Conservation (phyloP, 768 basidiomycete genomes). For the Chalciporus pseudorubinellus region DNA sequence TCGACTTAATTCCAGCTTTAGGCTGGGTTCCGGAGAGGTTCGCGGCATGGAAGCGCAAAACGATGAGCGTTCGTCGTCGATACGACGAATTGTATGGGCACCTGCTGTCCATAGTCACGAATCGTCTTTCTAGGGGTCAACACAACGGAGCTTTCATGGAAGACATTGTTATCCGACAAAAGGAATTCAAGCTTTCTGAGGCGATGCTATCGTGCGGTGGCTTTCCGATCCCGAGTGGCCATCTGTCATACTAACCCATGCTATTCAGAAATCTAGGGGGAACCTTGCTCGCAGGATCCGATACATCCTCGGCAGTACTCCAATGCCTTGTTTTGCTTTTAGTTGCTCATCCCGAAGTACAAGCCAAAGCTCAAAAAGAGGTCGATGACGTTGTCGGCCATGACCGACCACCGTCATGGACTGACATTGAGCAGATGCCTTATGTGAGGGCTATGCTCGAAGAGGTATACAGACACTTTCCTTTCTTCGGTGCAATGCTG, state of each 20-base stretch:
- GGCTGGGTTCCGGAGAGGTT: conserved; percentile 2
- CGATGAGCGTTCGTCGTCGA: background rate
- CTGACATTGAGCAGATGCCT: conserved; percentile 10
- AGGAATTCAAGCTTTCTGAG: conserved; percentile 2
- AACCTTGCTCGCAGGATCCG: conserved; percentile 15
- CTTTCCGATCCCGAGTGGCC: background rate
- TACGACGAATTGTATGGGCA: conserved; percentile 4
- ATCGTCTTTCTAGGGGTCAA: background rate
- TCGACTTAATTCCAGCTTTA: conserved; percentile 8
- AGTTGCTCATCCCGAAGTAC: conserved; percentile 7
- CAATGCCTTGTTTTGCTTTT: conserved; percentile 23
- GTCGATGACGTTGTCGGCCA: conserved; percentile 1
- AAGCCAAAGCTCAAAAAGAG: conserved; percentile 1
- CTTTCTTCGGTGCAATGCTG: background rate
- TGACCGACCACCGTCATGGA: conserved; percentile 8
- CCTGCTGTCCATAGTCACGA: conserved; percentile 3
- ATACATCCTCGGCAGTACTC: conserved; percentile 14
- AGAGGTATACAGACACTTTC: conserved; percentile 7
- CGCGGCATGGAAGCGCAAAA: conserved; percentile 2
- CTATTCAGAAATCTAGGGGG: conserved; percentile 8
- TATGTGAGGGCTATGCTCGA: conserved; percentile 16
- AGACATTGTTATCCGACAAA: background rate
- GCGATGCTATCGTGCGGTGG: conserved; percentile 1
- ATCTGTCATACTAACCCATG: background rate
- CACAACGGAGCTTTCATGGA: conserved; percentile 7